Evolutionary conservation across 371 early-diverging fungal genomes (phyloP), one percentile per base, ranked within the genome.

Genomic region (Mortierella sp.): DNA sequence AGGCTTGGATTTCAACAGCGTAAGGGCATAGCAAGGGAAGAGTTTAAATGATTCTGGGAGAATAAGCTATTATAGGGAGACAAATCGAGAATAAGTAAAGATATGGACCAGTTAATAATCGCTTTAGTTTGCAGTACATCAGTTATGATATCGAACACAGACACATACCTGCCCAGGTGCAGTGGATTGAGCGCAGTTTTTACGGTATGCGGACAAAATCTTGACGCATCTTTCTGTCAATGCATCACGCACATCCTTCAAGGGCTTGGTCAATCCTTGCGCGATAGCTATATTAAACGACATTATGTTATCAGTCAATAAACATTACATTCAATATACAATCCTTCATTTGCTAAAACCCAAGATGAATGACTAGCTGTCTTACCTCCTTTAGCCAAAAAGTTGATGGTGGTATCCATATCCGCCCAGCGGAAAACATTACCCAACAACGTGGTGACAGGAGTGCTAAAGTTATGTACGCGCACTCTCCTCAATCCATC

Each of bases 11-110:
- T 98, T 98, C 40, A 95, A 90, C 66, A 99, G 79, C n/a, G 95
- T 86, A 51, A 97, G 89, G 1, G 92, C 85, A 84, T 94, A 97
- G 35, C 98, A 86, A 22, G 99, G 99, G 66, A 95, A 88, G 65
- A 98, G 86, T 83, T 99, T 99, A 86, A 93, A 96, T 0, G 96
- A 91, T 75, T 99, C 99, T 17, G 99, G 99, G 54, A 99, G 85
- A 63, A 99, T 97, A 10, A 99, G 87, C 86, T 78, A 68, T 12
- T 26, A 19, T 29, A 2, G 32, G 22, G 7, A 26, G 7, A 3
- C 1, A 6, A 12, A 45, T 34, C 17, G n/a, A 42, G 40, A 49
- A 54, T 2, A 31, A 37, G 51, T 40, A 53, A 3, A 31, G 12
- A 8, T 26, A 28, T 53, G 15, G 9, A 26, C 28, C 26, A 15